Percentiles rank a stretch among this genome's conserved stretches.
These are phyloP conservation scores for Lasiosphaeria ovina DNA, from an alignment of 495 filamentous ascomycete species.

Conservation along the genomic window DNA sequence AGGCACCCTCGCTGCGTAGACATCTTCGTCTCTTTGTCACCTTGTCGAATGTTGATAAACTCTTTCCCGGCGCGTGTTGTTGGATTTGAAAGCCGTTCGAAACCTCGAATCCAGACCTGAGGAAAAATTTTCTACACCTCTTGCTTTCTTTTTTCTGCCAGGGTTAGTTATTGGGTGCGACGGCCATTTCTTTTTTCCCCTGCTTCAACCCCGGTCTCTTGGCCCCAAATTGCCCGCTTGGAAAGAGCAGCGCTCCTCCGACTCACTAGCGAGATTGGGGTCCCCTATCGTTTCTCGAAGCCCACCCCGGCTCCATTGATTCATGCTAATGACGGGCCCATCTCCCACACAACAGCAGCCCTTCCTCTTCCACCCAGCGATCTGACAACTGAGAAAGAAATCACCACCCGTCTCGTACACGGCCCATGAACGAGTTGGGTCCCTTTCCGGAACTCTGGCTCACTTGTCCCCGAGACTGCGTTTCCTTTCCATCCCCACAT, in stretches of 20 bases:
- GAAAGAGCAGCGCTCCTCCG: slow-evolving; percentile 27
- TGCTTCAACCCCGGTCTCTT: slow-evolving; percentile 19
- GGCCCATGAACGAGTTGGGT: slow-evolving; percentile 13
- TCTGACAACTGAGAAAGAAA: slow-evolving; percentile 16
- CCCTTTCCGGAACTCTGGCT: slow-evolving; percentile 17
- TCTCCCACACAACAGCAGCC: slow-evolving; percentile 22
- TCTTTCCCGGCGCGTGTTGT: background rate
- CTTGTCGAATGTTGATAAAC: too few relatives aligned
- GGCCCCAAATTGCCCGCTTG: slow-evolving; percentile 31
- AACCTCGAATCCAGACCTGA: background rate
- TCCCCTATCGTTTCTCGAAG: slow-evolving; percentile 35
- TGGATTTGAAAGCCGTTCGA: background rate
- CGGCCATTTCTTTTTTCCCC: slow-evolving; percentile 21
- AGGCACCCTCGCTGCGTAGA: too few relatives aligned
- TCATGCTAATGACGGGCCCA: slow-evolving; percentile 33
- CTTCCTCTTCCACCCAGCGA: slow-evolving; percentile 20
- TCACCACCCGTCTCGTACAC: slow-evolving; percentile 2
- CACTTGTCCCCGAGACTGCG: slow-evolving; percentile 4
- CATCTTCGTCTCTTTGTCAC: too few relatives aligned
- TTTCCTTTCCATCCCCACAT: background rate
- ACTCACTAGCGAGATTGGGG: slow-evolving; percentile 43
- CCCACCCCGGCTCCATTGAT: slow-evolving; percentile 31
- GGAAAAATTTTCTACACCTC: background rate
- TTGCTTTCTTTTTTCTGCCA: background rate
- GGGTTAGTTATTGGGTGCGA: slow-evolving; percentile 9